These are phyloP conservation scores for Durio zibethinus DNA, from an alignment of 345 rosid species.

Conservation along the genomic window DNA sequence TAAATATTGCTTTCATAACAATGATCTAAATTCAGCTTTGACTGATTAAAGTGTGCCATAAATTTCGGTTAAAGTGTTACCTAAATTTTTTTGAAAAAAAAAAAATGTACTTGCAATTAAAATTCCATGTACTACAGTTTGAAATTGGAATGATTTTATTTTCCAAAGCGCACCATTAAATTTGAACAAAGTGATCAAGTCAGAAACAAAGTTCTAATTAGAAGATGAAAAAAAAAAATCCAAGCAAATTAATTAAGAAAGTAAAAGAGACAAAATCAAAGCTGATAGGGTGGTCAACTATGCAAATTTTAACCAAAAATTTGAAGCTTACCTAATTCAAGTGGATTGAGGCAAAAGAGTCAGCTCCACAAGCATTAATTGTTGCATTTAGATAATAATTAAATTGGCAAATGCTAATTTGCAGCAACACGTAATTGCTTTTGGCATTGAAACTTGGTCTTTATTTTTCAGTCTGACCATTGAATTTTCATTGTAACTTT, in stretches of 20 bases:
- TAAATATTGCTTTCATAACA: background rate
- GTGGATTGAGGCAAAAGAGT: constrained; percentile 22
- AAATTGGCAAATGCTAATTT: background rate
- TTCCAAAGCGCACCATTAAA: background rate
- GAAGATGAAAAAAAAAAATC: background rate
- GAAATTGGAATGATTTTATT: background rate
- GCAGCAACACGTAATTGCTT: constrained; percentile 35
- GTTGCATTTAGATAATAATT: background rate
- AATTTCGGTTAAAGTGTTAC: background rate
- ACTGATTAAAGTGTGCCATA: background rate
- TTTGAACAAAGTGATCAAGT: constrained; percentile 6
- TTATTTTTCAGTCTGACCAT: background rate
- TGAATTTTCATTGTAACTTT: background rate
- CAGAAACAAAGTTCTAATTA: constrained; percentile 16
- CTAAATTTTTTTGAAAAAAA: background rate
- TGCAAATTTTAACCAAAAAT: background rate
- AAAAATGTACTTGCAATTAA: background rate
- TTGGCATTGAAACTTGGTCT: constrained; percentile 22
- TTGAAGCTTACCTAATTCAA: background rate
- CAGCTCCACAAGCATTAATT: constrained; percentile 20
- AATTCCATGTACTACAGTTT: background rate
- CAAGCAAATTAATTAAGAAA: background rate
- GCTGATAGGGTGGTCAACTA: background rate
- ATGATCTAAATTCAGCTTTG: background rate
- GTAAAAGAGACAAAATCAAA: background rate